Evolutionary conservation across 116 monocot species (phyloP).

Genomic region (Posidonia oceanica): DNA sequence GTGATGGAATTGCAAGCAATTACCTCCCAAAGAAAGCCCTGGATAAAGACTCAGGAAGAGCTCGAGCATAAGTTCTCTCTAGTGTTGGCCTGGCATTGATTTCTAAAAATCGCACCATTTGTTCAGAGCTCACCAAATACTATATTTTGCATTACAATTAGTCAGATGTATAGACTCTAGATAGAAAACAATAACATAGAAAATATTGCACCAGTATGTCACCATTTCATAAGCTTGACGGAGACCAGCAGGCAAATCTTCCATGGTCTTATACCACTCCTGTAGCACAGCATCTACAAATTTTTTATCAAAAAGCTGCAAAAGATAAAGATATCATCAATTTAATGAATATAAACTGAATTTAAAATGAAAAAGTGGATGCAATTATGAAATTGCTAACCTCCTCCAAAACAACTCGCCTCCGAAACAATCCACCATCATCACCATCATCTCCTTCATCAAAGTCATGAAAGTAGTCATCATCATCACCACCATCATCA

Average conservation of each 20-base stretch:
- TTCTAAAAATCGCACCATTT: constrained; percentile 79
- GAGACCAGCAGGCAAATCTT: constrained; percentile 81
- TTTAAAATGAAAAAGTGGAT: not conserved
- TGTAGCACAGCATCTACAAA: constrained; percentile 95
- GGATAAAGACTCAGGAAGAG: constrained; percentile 67
- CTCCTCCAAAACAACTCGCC: constrained; percentile 75
- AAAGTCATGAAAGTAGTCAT: constrained; percentile 98
- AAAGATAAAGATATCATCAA: not conserved
- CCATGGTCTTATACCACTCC: constrained; percentile 94
- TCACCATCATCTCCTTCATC: constrained; percentile 97
- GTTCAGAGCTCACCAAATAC: constrained; percentile 91
- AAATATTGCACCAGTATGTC: not conserved
- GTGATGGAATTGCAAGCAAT: not conserved
- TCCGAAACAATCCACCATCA: constrained; percentile 90
- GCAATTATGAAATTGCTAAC: constrained; percentile 19
- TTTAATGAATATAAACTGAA: not conserved
- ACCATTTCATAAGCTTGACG: constrained; percentile 99
- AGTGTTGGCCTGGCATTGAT: constrained; percentile 82
- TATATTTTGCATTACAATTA: constrained; percentile 10
- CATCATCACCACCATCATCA: constrained; percentile 98
- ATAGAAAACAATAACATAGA: not conserved
- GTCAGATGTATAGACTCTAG: too few relatives aligned
- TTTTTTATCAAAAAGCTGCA: constrained; percentile 84
- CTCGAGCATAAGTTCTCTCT: constrained; percentile 59
- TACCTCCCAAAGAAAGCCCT: constrained; percentile 97